Base-by-base conservation (phyloP, 805 yeast genomes). In the Ogataea zsoltii region DNA sequence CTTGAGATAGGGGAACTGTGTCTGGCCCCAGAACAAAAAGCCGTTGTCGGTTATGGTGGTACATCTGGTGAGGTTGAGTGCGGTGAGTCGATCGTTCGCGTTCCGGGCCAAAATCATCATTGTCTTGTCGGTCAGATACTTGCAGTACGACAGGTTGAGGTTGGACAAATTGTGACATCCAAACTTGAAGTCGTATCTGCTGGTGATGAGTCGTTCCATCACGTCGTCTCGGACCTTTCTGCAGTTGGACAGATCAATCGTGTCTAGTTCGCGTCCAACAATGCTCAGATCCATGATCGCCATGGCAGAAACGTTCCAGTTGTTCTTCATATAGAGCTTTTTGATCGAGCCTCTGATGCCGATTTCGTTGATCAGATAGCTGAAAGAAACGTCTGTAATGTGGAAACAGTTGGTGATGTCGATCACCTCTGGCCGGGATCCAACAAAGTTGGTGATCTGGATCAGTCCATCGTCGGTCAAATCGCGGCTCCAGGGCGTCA, bases 281-380 rank as follows among this genome's bases (percentile, higher is more conserved):
- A 77, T 81, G 1, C 88, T 76, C 33, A 85, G 63, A 60, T 86
- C 92, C 89, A 85, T 83, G 25, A 85, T 83, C 2, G 91, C 86
- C 88, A 84, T 82, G 2, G 89, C 88, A 48, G 83, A 77, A 7
- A 86, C 80, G 54, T 83, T 88, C 92, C 92, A 85, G 38, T 79
- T 83, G 13, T 86, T 79, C 49, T 71, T 72, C 89, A 85, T 83
- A 48, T 72, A 74, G 40, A 86, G 66, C 9, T 66, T 64, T 42
- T 70, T 69, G 36, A 86, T 74, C 26, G 72, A 70, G 3, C 89
- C 89, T 32, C 79, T 60, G 54, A 83, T 80, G 2, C 90, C 90
- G 44, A 84, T 74, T 53, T 84, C 87, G 55, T 80, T 83, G 16
- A 85, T 80, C 71, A 86, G 69, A 56, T 80, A 81, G 36, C 82